Conservation (phyloP, 345 rosid species). For the Passiflora organensis region DNA sequence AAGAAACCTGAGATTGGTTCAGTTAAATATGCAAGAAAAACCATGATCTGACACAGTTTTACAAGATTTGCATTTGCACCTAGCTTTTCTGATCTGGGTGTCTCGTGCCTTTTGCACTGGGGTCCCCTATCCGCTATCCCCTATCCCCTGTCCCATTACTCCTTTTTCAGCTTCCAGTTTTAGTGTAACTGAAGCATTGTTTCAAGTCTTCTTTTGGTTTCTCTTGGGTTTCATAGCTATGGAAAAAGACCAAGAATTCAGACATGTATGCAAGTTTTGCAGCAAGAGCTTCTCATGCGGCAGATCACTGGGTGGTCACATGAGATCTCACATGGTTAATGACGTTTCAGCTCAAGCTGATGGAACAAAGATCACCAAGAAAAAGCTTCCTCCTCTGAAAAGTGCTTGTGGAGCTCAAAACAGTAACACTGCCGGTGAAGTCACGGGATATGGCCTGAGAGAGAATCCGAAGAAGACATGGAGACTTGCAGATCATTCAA, state of each 20-base stretch:
- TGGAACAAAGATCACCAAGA: constrained; percentile 26
- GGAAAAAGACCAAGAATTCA: constrained; percentile 20
- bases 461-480: constrained; percentile 50
- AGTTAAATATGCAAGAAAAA: not conserved
- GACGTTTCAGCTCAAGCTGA: constrained; percentile 29
- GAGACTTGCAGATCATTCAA: constrained; percentile 26
- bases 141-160: constrained; percentile 24
- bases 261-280: constrained; percentile 58
- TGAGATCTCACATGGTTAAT: constrained; percentile 58
- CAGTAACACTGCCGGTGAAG: not conserved
- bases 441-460: constrained; percentile 35
- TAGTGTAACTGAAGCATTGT: constrained; percentile 16
- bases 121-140: constrained; percentile 26
- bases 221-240: constrained; percentile 8
- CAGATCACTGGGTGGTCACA: constrained; percentile 71
- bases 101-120: not conserved
- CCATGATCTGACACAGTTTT: constrained; percentile 9
- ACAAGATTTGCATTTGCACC: constrained; percentile 7
- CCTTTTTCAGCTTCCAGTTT: constrained; percentile 3
- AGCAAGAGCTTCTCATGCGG: constrained; percentile 56
- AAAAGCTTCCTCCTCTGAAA: constrained; percentile 28
- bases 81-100: constrained; percentile 35
- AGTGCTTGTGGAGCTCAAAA: constrained; percentile 8
- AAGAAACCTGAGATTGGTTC: constrained; percentile 2
- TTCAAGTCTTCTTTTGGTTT: not conserved